These are phyloP conservation scores for Conoideocrella luteorostrata DNA, from an alignment of 2,329 filamentous ascomycete genomes.

Conservation along the genomic window DNA sequence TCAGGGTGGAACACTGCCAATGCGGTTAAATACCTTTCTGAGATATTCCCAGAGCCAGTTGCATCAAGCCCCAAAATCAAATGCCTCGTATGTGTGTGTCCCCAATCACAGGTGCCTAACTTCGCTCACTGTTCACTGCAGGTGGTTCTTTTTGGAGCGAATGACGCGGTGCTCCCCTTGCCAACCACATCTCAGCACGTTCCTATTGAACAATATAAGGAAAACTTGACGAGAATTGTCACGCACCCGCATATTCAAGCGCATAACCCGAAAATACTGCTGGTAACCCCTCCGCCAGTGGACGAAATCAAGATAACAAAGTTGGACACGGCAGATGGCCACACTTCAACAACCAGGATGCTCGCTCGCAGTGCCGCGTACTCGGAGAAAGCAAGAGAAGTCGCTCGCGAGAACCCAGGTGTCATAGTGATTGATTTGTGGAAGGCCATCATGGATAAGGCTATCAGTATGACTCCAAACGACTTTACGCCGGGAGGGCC, in stretches of 20 bases:
- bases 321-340: constrained; percentile 41
- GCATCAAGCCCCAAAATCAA: constrained; percentile 52
- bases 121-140: too few species aligned
- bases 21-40: constrained; percentile 60
- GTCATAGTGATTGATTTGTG: constrained; percentile 74
- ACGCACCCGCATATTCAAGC: constrained; percentile 61
- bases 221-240: constrained; percentile 66
- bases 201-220: constrained; percentile 65
- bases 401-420: constrained; percentile 63
- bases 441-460: constrained; percentile 69
- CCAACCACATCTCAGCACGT: constrained; percentile 66
- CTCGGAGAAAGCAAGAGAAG: constrained; percentile 52
- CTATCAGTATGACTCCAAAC: constrained; percentile 46
- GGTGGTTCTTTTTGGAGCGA: constrained; percentile 81
- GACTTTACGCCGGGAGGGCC: constrained; percentile 47
- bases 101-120: too few species aligned
- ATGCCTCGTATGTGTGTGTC: constrained; percentile 51
- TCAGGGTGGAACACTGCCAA: constrained; percentile 80
- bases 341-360: constrained; percentile 35
- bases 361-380: constrained; percentile 47
- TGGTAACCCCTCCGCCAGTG: constrained; percentile 77
- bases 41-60: constrained; percentile 63
- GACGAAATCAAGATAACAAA: constrained; percentile 63
- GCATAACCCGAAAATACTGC: constrained; percentile 66
- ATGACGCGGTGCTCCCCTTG: constrained; percentile 70